Evolutionary conservation across 148 eudicot genomes (phyloP).

Genomic region (Fagopyrum tataricum): DNA sequence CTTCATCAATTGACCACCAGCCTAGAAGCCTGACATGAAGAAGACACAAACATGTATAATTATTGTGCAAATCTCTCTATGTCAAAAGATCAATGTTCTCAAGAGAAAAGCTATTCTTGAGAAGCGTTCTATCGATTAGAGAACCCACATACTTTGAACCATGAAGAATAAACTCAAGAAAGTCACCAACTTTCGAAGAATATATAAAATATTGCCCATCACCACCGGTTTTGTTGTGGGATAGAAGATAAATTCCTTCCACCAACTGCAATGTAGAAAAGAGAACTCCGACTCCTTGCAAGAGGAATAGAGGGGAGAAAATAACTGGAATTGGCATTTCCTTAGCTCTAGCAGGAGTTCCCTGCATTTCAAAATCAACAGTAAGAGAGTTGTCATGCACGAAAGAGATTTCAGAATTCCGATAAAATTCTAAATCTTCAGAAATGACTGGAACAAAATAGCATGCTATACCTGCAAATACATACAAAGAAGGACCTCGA

Average conservation of each 20-base stretch:
- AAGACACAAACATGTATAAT: background rate
- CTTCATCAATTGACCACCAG: conserved; percentile 98
- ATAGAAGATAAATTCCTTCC: background rate
- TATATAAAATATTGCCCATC: conserved; percentile 46
- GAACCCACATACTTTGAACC: conserved; percentile 55
- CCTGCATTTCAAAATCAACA: conserved; percentile 17
- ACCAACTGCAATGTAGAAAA: conserved; percentile 48
- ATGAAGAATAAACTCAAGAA: conserved; percentile 69
- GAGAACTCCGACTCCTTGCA: conserved; percentile 70
- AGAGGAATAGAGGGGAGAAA: conserved; percentile 70
- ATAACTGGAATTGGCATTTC: conserved; percentile 53
- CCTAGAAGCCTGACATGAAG: conserved; percentile 57
- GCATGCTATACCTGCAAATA: conserved; percentile 50
- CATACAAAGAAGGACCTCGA: conserved; percentile 84
- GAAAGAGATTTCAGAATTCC: background rate
- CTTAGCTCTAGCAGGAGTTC: conserved; percentile 63
- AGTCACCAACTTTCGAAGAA: conserved; percentile 53
- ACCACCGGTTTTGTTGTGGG: background rate
- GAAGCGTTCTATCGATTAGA: background rate
- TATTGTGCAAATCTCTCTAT: background rate
- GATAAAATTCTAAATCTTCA: background rate
- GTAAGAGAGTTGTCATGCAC: background rate
- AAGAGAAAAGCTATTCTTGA: background rate
- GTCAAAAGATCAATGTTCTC: background rate
- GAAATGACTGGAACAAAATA: background rate